phyloP scores from a whole-genome alignment of 371 early-diverging fungal genomes.

The Umbelopsis sp. region DNA sequence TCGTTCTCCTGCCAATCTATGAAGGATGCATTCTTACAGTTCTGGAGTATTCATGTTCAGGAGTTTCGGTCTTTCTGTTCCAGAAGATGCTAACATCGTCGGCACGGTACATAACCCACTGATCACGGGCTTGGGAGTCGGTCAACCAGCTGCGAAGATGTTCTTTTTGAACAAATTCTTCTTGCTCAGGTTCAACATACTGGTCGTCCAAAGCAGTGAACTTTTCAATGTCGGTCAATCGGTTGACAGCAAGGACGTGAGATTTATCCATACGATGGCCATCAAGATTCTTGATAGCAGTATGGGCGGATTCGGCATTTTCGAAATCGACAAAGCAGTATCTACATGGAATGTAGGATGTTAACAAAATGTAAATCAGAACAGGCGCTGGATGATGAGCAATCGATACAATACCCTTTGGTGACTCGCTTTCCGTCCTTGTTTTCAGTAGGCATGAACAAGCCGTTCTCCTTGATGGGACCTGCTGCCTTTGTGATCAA shows the following conservation, averaged over 20 bases:
- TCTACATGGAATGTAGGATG: constrained; percentile 41
- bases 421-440: constrained; percentile 74
- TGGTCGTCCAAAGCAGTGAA: constrained; percentile 77
- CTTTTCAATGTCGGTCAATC: constrained; percentile 90
- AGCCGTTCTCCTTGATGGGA: constrained; percentile 79
- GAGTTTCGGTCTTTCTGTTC: constrained; percentile 87
- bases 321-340: constrained; percentile 94
- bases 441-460: constrained; percentile 87
- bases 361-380: background rate
- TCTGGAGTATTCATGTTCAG: constrained; percentile 78
- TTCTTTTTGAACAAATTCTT: constrained; percentile 79
- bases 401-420: constrained; percentile 70
- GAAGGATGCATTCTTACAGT: constrained; percentile 41
- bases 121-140: constrained; percentile 89
- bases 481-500: constrained; percentile 79
- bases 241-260: constrained; percentile 84
- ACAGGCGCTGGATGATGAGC: background rate
- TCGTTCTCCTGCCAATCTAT: background rate
- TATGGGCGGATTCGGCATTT: constrained; percentile 81
- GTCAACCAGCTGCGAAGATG: constrained; percentile 91
- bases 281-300: constrained; percentile 80
- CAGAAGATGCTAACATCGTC: constrained; percentile 85
- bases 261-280: constrained; percentile 82
- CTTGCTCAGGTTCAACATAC: constrained; percentile 71
- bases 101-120: constrained; percentile 86